phyloP scores from a whole-genome alignment of 2,329 filamentous ascomycete genomes.

The Didymella arachidicola region DNA sequence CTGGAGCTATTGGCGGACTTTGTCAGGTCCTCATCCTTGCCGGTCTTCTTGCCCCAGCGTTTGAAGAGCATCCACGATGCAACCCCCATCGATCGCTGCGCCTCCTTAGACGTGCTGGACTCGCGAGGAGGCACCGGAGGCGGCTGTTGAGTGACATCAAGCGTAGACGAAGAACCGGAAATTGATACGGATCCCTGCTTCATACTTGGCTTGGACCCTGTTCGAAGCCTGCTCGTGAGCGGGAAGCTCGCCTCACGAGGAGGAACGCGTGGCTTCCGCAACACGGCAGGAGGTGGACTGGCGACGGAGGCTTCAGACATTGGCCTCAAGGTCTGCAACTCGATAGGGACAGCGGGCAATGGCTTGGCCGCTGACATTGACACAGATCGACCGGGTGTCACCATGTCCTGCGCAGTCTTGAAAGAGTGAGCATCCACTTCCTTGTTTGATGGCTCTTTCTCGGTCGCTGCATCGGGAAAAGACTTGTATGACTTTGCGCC shows the following conservation, averaged over 20 bases:
- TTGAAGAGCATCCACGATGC: slow-evolving; percentile 40
- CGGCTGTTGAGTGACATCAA: slow-evolving; percentile 27
- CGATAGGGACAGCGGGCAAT: slow-evolving; percentile 13
- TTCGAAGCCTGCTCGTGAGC: slow-evolving; percentile 25
- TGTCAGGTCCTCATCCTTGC: slow-evolving; percentile 17
- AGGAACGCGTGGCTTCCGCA: slow-evolving; percentile 26
- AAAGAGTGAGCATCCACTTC: slow-evolving; percentile 36
- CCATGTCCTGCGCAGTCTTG: slow-evolving; percentile 29
- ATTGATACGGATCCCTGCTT: slow-evolving; percentile 31
- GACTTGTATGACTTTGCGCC: slow-evolving; percentile 29
- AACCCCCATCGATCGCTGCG: slow-evolving; percentile 38
- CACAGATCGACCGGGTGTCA: slow-evolving; percentile 31
- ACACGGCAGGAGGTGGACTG: slow-evolving; percentile 23
- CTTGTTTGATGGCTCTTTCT: slow-evolving; percentile 24
- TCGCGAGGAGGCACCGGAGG: slow-evolving; percentile 42
- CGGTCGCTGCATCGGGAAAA: slow-evolving; percentile 19
- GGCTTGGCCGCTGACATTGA: slow-evolving; percentile 30
- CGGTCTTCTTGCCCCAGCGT: slow-evolving; percentile 24
- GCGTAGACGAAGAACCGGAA: slow-evolving; percentile 36
- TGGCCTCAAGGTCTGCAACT: slow-evolving; percentile 18
- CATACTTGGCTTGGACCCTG: slow-evolving; percentile 34
- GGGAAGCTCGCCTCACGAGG: slow-evolving; percentile 32
- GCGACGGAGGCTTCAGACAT: slow-evolving; percentile 26
- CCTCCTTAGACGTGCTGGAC: slow-evolving; percentile 46
- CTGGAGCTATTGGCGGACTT: slow-evolving; percentile 14